These are phyloP conservation scores for Cerrena zonata DNA, from an alignment of 1,284 basidiomycete genomes.

Conservation along the genomic window DNA sequence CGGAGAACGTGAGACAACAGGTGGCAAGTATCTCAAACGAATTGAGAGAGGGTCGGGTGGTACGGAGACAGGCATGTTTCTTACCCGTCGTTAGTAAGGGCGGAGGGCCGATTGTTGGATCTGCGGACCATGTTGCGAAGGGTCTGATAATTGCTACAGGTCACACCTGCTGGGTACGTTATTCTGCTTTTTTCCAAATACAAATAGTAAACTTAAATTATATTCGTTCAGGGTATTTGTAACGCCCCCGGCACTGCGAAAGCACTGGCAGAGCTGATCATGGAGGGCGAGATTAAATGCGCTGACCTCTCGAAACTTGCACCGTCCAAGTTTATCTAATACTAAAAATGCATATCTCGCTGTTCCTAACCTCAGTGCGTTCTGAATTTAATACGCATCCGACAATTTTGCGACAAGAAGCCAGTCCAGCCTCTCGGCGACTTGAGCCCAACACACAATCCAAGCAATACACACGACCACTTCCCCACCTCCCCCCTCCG, in stretches of 20 bases:
- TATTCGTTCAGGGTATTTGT: slow-evolving; percentile 52
- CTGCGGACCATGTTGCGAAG: slow-evolving; percentile 40
- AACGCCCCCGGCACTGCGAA: slow-evolving; percentile 67
- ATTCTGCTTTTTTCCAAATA: not conserved
- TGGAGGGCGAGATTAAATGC: slow-evolving; percentile 50
- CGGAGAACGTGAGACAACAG: slow-evolving; percentile 48
- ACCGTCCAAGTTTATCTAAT: slow-evolving; percentile 26
- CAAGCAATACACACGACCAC: too few relatives aligned
- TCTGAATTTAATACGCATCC: too few relatives aligned
- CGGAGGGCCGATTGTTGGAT: slow-evolving; percentile 58
- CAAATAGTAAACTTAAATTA: too few relatives aligned
- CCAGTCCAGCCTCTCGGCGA: too few relatives aligned
- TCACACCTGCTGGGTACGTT: slow-evolving; percentile 49
- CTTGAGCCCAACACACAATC: too few relatives aligned
- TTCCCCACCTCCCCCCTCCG: too few relatives aligned
- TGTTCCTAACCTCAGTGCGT: too few relatives aligned
- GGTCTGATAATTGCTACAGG: slow-evolving; percentile 60
- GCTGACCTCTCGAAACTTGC: slow-evolving; percentile 44
- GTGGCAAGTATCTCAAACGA: slow-evolving; percentile 54
- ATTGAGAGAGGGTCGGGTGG: slow-evolving; percentile 44
- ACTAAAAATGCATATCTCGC: not conserved
- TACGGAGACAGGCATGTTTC: slow-evolving; percentile 63
- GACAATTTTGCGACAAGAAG: too few relatives aligned
- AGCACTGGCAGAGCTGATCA: slow-evolving; percentile 51
- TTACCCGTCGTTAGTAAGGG: slow-evolving; percentile 48